phyloP scores from a whole-genome alignment of 2,329 filamentous ascomycete genomes.

The Cladobotryum mycophilum region DNA sequence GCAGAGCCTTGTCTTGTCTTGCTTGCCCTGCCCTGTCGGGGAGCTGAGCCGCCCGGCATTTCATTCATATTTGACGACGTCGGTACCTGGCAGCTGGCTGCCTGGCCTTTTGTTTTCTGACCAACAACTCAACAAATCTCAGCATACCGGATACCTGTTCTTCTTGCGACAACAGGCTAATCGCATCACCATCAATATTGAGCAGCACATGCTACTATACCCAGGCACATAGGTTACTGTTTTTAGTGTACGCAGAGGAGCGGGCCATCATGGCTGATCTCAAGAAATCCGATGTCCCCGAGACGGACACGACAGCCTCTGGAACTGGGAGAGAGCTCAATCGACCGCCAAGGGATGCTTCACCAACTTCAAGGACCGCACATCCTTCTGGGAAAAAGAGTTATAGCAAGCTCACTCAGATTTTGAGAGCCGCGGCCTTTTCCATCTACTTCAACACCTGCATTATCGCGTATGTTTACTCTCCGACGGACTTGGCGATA shows the following conservation, averaged over 20 bases:
- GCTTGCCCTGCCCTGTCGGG: background rate
- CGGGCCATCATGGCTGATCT: slow-evolving; percentile 20
- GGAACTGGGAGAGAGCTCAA: slow-evolving; percentile 21
- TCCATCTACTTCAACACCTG: slow-evolving; percentile 46
- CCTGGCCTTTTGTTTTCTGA: background rate
- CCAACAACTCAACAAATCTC: background rate
- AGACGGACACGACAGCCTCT: slow-evolving; percentile 23
- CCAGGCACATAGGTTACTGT: background rate
- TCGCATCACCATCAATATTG: background rate
- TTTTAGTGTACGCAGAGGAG: background rate
- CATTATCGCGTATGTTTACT: slow-evolving; percentile 40
- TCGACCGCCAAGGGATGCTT: slow-evolving; percentile 13
- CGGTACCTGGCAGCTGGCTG: slow-evolving; percentile 3
- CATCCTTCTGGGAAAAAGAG: slow-evolving; percentile 53
- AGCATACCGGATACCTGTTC: background rate
- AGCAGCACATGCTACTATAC: background rate
- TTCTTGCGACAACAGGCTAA: background rate
- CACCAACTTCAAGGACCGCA: slow-evolving; percentile 11
- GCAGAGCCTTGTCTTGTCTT: background rate
- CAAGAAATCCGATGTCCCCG: slow-evolving; percentile 18
- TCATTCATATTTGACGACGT: slow-evolving; percentile 4
- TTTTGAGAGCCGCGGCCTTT: slow-evolving; percentile 47
- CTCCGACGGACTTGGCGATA: background rate
- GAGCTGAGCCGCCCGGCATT: background rate
- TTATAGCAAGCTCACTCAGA: slow-evolving; percentile 44